These are phyloP conservation scores for Lentinula aciculospora DNA, from an alignment of 768 basidiomycete genomes.

Conservation along the genomic window DNA sequence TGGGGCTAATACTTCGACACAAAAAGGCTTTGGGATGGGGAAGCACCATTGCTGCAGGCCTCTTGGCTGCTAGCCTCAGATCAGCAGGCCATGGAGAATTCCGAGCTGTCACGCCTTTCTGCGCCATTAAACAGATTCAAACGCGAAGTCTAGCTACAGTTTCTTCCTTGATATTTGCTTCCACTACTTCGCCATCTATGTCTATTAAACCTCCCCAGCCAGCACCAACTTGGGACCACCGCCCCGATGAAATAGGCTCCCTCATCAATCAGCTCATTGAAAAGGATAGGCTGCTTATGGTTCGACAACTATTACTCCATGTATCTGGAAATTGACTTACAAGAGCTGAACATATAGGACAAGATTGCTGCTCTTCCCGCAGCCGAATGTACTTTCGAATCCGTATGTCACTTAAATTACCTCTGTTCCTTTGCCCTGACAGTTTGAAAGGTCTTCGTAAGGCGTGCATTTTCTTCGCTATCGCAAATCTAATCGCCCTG, in stretches of 20 bases:
- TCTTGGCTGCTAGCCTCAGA: constrained; percentile 32
- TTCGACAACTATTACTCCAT: too few relatives aligned
- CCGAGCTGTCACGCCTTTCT: constrained; percentile 2
- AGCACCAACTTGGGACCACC: constrained; percentile 62
- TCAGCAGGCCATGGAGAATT: constrained; percentile 22
- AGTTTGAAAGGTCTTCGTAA: constrained; percentile 61
- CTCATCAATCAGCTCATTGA: constrained; percentile 57
- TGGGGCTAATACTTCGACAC: constrained; percentile 1
- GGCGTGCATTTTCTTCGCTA: constrained; percentile 19
- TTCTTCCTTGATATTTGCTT: constrained; percentile 6
- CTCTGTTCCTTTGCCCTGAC: constrained; percentile 3
- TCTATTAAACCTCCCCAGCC: constrained; percentile 58
- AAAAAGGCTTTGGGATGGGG: constrained; percentile 20
- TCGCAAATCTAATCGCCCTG: constrained; percentile 9
- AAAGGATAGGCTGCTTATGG: constrained; percentile 41
- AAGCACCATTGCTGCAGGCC: constrained; percentile 31
- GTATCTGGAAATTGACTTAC: too few relatives aligned
- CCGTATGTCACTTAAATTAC: constrained; percentile 30
- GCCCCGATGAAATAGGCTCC: constrained; percentile 50
- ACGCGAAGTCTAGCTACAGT: constrained; percentile 6
- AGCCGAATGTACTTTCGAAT: constrained; percentile 58
- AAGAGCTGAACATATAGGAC: constrained; percentile 25
- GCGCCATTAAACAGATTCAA: background rate
- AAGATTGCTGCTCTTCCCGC: constrained; percentile 51
- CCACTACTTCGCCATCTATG: constrained; percentile 29